Percentiles rank a stretch among this genome's conserved stretches.
Conservation (phyloP, 1,284 basidiomycete genomes). For the Neotropicomus parvogracilis region DNA sequence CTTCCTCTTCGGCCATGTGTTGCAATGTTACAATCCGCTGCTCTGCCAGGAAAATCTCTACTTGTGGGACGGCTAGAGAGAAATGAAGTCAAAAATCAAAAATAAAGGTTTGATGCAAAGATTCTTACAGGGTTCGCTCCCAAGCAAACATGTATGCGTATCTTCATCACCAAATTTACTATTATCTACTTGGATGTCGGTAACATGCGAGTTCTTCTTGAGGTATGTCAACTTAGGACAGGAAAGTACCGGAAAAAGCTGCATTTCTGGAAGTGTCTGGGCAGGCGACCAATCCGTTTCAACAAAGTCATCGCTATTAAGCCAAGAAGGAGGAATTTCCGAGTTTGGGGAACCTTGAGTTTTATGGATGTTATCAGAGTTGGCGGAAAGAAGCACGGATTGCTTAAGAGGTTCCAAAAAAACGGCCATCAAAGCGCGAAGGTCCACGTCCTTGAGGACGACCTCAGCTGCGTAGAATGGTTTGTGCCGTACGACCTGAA, state of each 20-base stretch:
- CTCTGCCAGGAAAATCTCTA: slow-evolving; percentile 67
- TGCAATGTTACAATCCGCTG: slow-evolving; percentile 53
- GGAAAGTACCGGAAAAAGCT: slow-evolving; percentile 68
- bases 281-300: slow-evolving; percentile 70
- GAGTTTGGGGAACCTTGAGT: slow-evolving; percentile 20
- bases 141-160: slow-evolving; percentile 83
- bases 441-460: slow-evolving; percentile 72
- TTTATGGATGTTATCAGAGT: slow-evolving; percentile 28
- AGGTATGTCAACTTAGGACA: slow-evolving; percentile 87
- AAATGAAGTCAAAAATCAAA: background rate
- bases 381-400: slow-evolving; percentile 44
- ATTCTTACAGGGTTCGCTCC: slow-evolving; percentile 64
- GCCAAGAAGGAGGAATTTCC: slow-evolving; percentile 55
- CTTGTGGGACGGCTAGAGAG: slow-evolving; percentile 54
- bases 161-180: slow-evolving; percentile 89
- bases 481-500: slow-evolving; percentile 70
- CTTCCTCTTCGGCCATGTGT: slow-evolving; percentile 28
- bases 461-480: slow-evolving; percentile 93
- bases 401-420: slow-evolving; percentile 72
- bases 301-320: slow-evolving; percentile 80
- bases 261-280: slow-evolving; percentile 55
- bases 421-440: slow-evolving; percentile 76
- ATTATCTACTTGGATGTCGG: slow-evolving; percentile 39
- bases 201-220: slow-evolving; percentile 53
- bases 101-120: slow-evolving; percentile 1